Base-by-base conservation (phyloP, 768 basidiomycete genomes). In the Leccinum sublutescens region DNA sequence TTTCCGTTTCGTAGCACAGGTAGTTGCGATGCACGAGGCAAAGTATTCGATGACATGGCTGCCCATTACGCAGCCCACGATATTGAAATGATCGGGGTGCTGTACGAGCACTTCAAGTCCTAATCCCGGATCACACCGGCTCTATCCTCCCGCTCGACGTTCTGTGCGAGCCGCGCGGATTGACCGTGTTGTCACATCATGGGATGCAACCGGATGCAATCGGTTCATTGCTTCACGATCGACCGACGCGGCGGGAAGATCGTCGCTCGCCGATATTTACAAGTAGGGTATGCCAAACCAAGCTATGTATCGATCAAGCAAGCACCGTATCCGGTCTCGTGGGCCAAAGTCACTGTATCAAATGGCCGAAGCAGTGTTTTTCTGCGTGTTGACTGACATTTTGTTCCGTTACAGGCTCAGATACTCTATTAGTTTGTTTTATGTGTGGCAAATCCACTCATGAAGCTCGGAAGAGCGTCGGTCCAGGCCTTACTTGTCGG, bases 21-120 rank as follows among this genome's bases (percentile, higher is more conserved):
- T 27, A 27, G 27, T 27, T 14, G 12, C 29, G 2, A 29, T 11
- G 73, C 76, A 77, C 67, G 68, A 71, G 57, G 53, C 63, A 2
- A 59, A 65, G 8, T 68, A 71, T 0, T 70, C 66, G 29, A 60
- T 47, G 1, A 56, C 70, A 34, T 80, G 79, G 79, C 34, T 76
- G 78, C 5, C 79, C 79, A 1, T 70, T 80, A 31, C 38, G 19
- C 66, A 6, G 77, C 78, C 4, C 73, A 75, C 60, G 79, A 80
- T 64, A 74, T 79, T 50, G 67, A 71, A 33, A 68, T 78, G 57
- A 75, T 80, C 55, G 68, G 64, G 12, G 58, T 66, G 1, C 68
- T 79, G 19, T 76, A 76, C 63, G 64, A 68, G 5, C 64, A 73
- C 50, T 79, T 80, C 57, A 60, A 61, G 5, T n/a, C 61, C 27